Base-by-base conservation (phyloP, 2,329 filamentous ascomycete species). In the Ophiocordyceps camponoti-rufipedis region DNA sequence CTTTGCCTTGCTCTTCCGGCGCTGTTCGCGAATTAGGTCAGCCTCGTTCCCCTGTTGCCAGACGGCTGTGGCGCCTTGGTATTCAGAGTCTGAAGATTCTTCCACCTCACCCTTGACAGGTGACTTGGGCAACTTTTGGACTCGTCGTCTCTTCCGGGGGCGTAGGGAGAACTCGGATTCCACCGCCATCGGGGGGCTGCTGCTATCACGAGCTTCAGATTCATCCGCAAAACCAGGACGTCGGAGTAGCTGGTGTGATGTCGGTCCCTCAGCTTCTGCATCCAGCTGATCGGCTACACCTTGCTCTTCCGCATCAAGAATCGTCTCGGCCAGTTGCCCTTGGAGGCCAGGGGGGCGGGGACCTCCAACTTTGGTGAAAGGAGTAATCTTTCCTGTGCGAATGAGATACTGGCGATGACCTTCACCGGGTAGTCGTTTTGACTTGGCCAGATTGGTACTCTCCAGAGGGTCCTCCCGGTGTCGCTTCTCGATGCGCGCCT, bases 351-450 rank as follows among this genome's bases (percentile, higher is more conserved):
- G 68, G 4, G 70, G 70, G 2, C 78, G 66, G n/a, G 75, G 70
- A 13, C 75, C 71, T 28, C 78, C 78, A 53, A 94, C 74, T 50
- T 81, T 84, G 8, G 87, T 84, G 56, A 98, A 98, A 0, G 91
- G 91, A 0, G 91, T 98, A 53, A 98, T 96, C 64, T 96, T 96
- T 49, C 91, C 91, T 0, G 89, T 98, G 28, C 91, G 79, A 43
- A 98, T 91, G 42, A 98, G 73, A 58, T 84, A 98, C 42, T 94
- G 88, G 44, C 88, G 77, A 49, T 85, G 79, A 23, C 75, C 86
- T 65, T 96, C 91, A 48, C 84, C 84, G 1, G 84, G 78, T 47
- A 89, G 63, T 45, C 75, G 77, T 48, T 72, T 70, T 45, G 72
- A 77, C 28, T 71, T 72, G 13, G 58, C 56, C 31, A 66, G 62